Base-by-base conservation (phyloP, 2,329 filamentous ascomycete genomes). In the Aspergillus ochraceus region DNA sequence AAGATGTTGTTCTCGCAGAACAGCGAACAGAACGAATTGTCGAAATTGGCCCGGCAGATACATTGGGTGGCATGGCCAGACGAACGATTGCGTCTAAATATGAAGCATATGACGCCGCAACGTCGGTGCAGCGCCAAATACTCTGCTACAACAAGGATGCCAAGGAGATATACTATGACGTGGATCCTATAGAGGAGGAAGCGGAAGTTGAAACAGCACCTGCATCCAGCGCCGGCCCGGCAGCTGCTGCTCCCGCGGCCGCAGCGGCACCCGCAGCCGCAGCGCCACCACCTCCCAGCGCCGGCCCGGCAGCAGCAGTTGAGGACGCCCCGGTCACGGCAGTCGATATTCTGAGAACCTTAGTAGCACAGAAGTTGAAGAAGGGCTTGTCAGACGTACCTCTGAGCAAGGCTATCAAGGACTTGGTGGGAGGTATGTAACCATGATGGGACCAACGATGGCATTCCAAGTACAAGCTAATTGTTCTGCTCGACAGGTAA, bases 131-230 rank as follows among this genome's bases (percentile, higher is more conserved):
- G 80, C 88, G 95, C 76, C 94, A 98, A 78, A 97, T 99, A 75
- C 86, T 99, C 59, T 98, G 95, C 84, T 99, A 98, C 83, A 98
- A 97, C 84, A 99, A 99, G 79, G 95, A 99, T 74, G 90, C 92
- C 58, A 98, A 97, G 78, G 95, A 99, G 78, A 99, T 99, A 66
- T 99, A 99, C 83, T 99, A 99, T 79, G 94, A 97, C 74, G 93
- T 96, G 49, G 95, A 99, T 73, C 95, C 95, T 0, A 83, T 96
- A 30, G 92, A 96, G 72, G 95, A 99, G 59, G 95, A 98, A 78
- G 85, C 90, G 51, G 89, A 90, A 54, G 75, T 84, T 55, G 58
- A 76, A 29, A 57, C 69, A 19, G 61, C 73, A 36, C 74, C 81
- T 17, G 73, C 77, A 22, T 65, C 73, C 49, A 67, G 79, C 20